Evolutionary conservation across 257 asterid species (phyloP).

Genomic region (Paraleonurus japonicus): DNA sequence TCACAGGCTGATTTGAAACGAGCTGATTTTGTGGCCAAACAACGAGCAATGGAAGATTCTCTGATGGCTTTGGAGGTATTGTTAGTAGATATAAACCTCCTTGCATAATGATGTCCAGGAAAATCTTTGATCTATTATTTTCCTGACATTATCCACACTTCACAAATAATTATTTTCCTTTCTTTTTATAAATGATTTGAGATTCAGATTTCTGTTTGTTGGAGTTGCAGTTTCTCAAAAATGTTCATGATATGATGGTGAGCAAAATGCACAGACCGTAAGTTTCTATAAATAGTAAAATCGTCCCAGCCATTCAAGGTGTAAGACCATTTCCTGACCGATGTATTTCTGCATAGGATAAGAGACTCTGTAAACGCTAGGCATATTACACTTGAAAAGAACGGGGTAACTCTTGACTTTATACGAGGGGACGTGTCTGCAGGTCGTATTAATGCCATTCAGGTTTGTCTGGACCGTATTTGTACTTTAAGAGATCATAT

Average conservation of each 20-base stretch:
- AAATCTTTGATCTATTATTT: not conserved
- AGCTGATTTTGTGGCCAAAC: slow-evolving; percentile 84
- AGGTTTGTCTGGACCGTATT: slow-evolving; percentile 44
- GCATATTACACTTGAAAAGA: slow-evolving; percentile 74
- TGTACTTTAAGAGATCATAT: not conserved
- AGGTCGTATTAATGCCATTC: slow-evolving; percentile 68
- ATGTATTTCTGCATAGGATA: slow-evolving; percentile 39
- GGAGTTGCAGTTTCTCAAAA: slow-evolving; percentile 78
- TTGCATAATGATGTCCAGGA: not conserved
- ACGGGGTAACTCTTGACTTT: slow-evolving; percentile 67
- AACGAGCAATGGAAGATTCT: slow-evolving; percentile 92
- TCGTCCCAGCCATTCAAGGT: slow-evolving; percentile 16
- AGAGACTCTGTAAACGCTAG: slow-evolving; percentile 38
- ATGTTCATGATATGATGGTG: slow-evolving; percentile 88
- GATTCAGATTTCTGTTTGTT: slow-evolving; percentile 35
- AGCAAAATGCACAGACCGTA: slow-evolving; percentile 63
- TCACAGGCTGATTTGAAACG: slow-evolving; percentile 89
- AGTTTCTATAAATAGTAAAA: slow-evolving; percentile 34
- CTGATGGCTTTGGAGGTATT: slow-evolving; percentile 82
- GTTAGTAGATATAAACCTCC: slow-evolving; percentile 10
- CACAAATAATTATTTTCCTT: slow-evolving; percentile 6
- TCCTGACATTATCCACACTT: not conserved
- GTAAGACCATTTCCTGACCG: slow-evolving; percentile 3
- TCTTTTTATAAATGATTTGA: slow-evolving; percentile 22
- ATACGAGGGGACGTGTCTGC: slow-evolving; percentile 65